Base-by-base conservation (phyloP, 495 filamentous ascomycete species). In the Hypomontagnella submonticulosa region DNA sequence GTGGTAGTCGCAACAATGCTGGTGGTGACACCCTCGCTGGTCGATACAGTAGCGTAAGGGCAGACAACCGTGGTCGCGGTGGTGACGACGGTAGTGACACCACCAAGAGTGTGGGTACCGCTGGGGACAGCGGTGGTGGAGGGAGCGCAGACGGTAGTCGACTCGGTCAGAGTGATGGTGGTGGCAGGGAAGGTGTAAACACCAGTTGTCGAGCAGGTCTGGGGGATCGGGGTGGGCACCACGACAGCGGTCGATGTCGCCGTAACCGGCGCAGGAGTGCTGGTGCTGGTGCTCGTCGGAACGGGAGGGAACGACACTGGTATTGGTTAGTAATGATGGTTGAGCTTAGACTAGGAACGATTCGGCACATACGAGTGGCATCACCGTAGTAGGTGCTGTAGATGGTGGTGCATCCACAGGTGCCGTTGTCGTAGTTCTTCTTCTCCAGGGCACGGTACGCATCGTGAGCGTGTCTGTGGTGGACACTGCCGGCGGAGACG, bases 181-280 rank as follows among this genome's bases (percentile, higher is more conserved):
- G 85, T 89, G 34, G 88, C 89, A 44, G 90, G 89, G 82, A 93
- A 87, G 67, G 90, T 93, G 84, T 92, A 94, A 63, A 81, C 82
- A 75, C 91, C 91, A 53, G 91, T 86, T 18, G 86, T 87, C 36
- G 85, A 78, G 86, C 84, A 91, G 50, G 81, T 87, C 77, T 89
- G 88, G 27, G 88, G 80, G 48, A 82, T 80, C 30, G 86, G 82
- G 15, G 90, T 91, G 18, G 91, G 90, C 53, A 91, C 80, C 51
- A 76, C 70, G 40, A 72, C 69, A 36, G 77, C 69, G 16, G 70
- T 73, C 5, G 73, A 62, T 18, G 77, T 72, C 19, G 32, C 34
- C 12, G 65, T 48, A 36, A 49, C 58, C 16, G 71, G 69, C 51
- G 73, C 37, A 33, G 66, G 65, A 42, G 66, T 62, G 44, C 66